Evolutionary conservation across 495 filamentous ascomycete genomes (phyloP), one percentile per base, ranked within the genome.

Genomic region (Penicillium pancosmium): DNA sequence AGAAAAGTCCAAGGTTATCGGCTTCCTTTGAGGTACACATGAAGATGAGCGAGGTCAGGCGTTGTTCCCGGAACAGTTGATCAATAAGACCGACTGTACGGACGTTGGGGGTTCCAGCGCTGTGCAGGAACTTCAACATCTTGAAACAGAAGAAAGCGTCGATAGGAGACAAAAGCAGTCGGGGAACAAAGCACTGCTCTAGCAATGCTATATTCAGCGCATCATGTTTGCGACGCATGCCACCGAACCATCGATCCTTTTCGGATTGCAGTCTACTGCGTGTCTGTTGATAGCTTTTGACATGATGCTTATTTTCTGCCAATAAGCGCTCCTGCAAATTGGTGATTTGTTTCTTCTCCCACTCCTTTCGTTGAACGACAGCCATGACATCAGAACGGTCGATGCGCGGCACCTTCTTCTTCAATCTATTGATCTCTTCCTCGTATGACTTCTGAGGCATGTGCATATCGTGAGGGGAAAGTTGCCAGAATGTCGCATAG

Each of bases 401-500:
- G 47, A 93, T 77, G 4, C 80, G 72, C 49, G 81, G 73, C 6
- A 88, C 76, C 64, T 83, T 82, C 48, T 82, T 84, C 55, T 85
- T 81, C 43, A 89, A 75, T 6, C 84, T 79, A 6, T 80, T 80
- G 33, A 82, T 84, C 61, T 95, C 93, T 12, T 83, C 78, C 10
- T 87, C 78, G 69, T 98, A 98, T 52, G 85, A 88, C 44, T 83
- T 80, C 53, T 84, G 80, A 1, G 90, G 89, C 41, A 90, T 82
- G 38, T 84, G 79, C 33, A 99, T 77, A 69, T 98, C 94, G 23
- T 88, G 84, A 13, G 92, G 83, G 21, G 90, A 85, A 15, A 96
- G 80, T 49, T 92, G 87, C 95, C 95, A 99, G 78, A 99, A 99
- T 3, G 90, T 90, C 31, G 91, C 86, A 68, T 91, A 97, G 69